Percentiles rank a stretch among this genome's conserved stretches.
Conservation (phyloP, 345 rosid species). For the Capsella bursapastoris region DNA sequence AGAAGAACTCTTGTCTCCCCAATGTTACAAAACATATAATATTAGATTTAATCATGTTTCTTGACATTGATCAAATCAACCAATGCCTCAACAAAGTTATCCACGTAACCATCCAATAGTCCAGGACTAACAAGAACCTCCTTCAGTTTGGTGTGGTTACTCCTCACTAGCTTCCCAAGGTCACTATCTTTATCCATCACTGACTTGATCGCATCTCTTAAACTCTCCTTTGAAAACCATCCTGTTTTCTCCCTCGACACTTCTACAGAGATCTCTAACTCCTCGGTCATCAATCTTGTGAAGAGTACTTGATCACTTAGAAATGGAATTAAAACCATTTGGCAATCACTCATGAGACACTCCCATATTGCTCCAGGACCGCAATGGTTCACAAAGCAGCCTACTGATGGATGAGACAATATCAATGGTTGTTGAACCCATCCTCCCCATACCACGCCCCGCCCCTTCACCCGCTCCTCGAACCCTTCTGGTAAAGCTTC, state of each 20-base stretch:
- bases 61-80: too few species aligned
- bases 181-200: too few species aligned
- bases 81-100: too few species aligned
- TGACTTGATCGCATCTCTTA: not conserved
- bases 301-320: not conserved
- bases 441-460: not conserved
- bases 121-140: too few species aligned
- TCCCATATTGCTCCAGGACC: not conserved
- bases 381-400: not conserved
- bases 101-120: too few species aligned
- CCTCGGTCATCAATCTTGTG: not conserved
- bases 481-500: conserved; percentile 77
- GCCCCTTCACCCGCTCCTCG: conserved; percentile 37
- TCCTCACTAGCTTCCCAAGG: too few species aligned
- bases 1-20: too few species aligned
- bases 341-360: not conserved
- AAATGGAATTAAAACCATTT: not conserved
- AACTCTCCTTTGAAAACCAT: not conserved
- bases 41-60: too few species aligned
- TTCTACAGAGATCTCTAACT: not conserved
- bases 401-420: not conserved
- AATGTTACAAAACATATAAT: too few species aligned
- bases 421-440: not conserved
- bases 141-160: too few species aligned
- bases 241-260: not conserved